Base-by-base conservation (phyloP, 164 flowering plant genomes). In the Houttuynia cordata region DNA sequence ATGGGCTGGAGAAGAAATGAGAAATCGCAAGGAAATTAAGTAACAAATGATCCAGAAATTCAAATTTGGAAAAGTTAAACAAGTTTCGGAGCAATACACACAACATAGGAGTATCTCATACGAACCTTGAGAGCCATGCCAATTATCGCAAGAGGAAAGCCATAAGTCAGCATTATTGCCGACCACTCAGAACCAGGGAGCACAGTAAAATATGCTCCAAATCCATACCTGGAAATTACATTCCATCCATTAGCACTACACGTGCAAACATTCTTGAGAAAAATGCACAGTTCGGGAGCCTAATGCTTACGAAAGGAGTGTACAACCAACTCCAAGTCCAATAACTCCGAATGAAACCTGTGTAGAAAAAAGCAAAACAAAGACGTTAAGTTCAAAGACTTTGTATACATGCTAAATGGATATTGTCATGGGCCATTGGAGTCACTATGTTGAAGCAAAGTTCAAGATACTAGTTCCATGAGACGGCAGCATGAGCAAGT, bases 151-250 rank as follows among this genome's bases (percentile, higher is more conserved):
- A 90, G 96, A 63, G 98, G 98, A 74, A 89, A 93, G 34, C 98
- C 98, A 74, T 93, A 93, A 9, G 97, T 93, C 21, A 93, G 78
- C 98, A 93, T 93, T 18, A 93, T 9, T 1, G 98, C 98, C 4
- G 98, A 93, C 98, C 98, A 93, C 63, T 86, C 97, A 41, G 98
- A 83, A 57, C 98, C 97, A 13, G 97, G 97, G 23, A 93, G 85
- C 57, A 90, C 78, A 73, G 79, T 93, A 71, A 93, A 93, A 66
- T 93, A 93, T 22, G 99, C 99, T 59, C 96, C 97, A 76, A 93
- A 93, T 47, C 99, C 99, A 75, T 90, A 93, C 56, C 98, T 90
- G 76, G 57, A 70, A 51, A 25, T 45, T 17, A 12, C 10, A 61
- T 53, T 14, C 13, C 1, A n/a, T n/a, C n/a, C n/a, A 62, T 41